Base-by-base conservation (phyloP, 106 monocot genomes). In the Dendrobium chrysotoxum region DNA sequence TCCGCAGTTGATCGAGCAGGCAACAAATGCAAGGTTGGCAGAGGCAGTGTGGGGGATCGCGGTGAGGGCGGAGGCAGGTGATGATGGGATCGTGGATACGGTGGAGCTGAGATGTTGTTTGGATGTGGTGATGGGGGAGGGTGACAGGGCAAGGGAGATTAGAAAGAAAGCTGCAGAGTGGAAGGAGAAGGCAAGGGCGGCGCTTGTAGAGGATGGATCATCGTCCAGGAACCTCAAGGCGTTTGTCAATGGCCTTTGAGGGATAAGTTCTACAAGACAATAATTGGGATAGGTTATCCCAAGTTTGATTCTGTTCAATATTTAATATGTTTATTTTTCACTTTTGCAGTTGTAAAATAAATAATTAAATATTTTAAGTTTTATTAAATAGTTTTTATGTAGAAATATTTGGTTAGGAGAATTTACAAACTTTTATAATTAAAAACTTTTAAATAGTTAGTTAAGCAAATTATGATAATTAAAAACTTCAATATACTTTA, bases 1-100 rank as follows among this genome's bases (percentile, higher is more conserved):
- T 38, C 80, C 80, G 13, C 72, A 73, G 73, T 81, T 46, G 70
- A 17, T 23, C 44, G 80, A 81, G 15, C 80, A 81, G 54, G 72
- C 23, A 42, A 78, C 81, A 41, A 81, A 81, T 31, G 50, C 73
- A 35, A 54, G 67, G 73, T 46, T 81, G 26, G 38, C 30, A 53
- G 72, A 72, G 53, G 41, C 46, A 38, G 23, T 6, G 53, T 73
- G 80, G 80, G 73, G 80, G 7, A 74, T 26, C 4, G 73, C 25
- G 39, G 20, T 45, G 20, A 81, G 73, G 26, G 39, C 72, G 0
- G 70, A 73, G 47, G 1, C 8, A 18, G 21, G 68, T 2, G 70
- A 54, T 4, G 53, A 81, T 28, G 73, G 53, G 15, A n/a, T 72
- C 9, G 50, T 74, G 28, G 73, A 20, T 2, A 72, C 71, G 9